phyloP scores from a whole-genome alignment of 768 basidiomycete species.

The Fomitopsis serialis region DNA sequence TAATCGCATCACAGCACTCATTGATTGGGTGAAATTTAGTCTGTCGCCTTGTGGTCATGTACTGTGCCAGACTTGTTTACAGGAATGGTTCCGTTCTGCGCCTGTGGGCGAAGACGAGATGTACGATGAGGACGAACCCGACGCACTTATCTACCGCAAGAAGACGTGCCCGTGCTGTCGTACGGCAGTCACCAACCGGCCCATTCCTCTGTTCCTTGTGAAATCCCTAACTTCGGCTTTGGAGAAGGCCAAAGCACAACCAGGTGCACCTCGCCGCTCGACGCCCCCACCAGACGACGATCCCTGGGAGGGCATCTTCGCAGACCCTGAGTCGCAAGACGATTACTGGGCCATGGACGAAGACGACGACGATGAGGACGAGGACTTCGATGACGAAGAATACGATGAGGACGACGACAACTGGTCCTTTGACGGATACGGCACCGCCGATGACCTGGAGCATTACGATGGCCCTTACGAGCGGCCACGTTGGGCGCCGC shows the following conservation, averaged over 20 bases:
- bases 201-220: constrained; percentile 65
- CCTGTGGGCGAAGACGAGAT: constrained; percentile 45
- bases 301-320: constrained; percentile 72
- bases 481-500: constrained; percentile 55
- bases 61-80: constrained; percentile 66
- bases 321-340: constrained; percentile 23
- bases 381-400: constrained; percentile 26
- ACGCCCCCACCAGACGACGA: constrained; percentile 36
- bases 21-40: constrained; percentile 25
- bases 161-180: constrained; percentile 77
- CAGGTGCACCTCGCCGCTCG: constrained; percentile 17
- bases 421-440: constrained; percentile 23
- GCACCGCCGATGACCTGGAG: constrained; percentile 22
- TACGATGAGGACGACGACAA: constrained; percentile 24
- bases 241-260: constrained; percentile 34
- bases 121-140: constrained; percentile 32
- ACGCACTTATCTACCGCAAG: constrained; percentile 48
- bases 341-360: constrained; percentile 22
- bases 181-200: constrained; percentile 47
- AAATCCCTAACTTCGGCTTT: constrained; percentile 52
- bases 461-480: constrained; percentile 36
- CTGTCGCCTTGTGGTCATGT: constrained; percentile 75
- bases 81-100: constrained; percentile 74
- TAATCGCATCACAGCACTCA: neutral
- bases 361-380: constrained; percentile 26